phyloP scores from a whole-genome alignment of 1,284 basidiomycete genomes.

The Cerioporus squamosus region DNA sequence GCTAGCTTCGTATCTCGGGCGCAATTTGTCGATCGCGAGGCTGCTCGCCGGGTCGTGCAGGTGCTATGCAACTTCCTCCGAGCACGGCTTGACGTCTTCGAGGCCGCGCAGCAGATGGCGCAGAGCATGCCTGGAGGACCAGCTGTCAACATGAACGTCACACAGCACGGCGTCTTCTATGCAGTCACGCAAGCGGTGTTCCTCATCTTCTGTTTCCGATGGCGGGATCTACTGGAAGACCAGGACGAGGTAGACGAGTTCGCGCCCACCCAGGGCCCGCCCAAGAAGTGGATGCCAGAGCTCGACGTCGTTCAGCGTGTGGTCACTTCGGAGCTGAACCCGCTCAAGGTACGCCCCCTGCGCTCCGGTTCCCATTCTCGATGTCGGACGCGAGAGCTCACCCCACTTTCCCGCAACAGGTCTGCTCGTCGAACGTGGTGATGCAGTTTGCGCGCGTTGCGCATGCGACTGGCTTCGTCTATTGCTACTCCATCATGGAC shows the following conservation, averaged over 20 bases:
- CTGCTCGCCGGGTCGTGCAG: conserved; percentile 77
- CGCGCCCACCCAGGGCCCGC: conserved; percentile 29
- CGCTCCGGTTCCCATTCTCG: background rate
- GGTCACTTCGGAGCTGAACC: conserved; percentile 87
- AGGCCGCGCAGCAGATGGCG: conserved; percentile 47
- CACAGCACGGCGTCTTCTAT: conserved; percentile 84
- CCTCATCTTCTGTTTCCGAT: conserved; percentile 98
- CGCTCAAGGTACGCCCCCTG: conserved; percentile 72
- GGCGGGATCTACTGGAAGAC: conserved; percentile 83
- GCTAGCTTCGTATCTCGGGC: conserved; percentile 94
- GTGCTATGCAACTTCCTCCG: conserved; percentile 87
- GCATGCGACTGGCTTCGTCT: conserved; percentile 90
- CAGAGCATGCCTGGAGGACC: conserved; percentile 28
- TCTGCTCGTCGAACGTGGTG: conserved; percentile 91
- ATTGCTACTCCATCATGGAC: conserved; percentile 94
- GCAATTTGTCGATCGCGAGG: conserved; percentile 79
- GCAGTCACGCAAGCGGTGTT: conserved; percentile 94
- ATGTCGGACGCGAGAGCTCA: background rate
- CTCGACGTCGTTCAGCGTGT: conserved; percentile 82
- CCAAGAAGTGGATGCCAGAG: conserved; percentile 85
- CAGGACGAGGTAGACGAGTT: conserved; percentile 54
- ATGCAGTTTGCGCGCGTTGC: conserved; percentile 95
- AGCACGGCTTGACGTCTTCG: conserved; percentile 74
- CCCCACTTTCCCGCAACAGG: conserved; percentile 43
- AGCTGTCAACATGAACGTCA: conserved; percentile 38